A percentile compares a stretch with the other conserved stretches of the same genome.
phyloP scores from a whole-genome alignment of 345 rosid species.

The Heritiera fomes region DNA sequence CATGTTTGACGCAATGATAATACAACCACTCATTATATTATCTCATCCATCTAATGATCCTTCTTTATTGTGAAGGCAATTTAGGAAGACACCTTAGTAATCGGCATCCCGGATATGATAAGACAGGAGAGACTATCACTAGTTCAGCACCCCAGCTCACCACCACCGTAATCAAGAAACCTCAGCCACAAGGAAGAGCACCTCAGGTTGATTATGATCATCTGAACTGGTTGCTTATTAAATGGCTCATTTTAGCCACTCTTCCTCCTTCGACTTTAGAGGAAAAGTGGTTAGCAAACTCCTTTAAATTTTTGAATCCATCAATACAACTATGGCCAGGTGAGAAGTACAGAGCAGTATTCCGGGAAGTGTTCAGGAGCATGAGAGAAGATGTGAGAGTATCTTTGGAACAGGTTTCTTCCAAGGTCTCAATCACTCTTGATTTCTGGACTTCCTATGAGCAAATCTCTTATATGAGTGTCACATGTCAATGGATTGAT shows the following conservation, averaged over 20 bases:
- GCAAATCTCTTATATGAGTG: conserved; percentile 71
- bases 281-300: conserved; percentile 77
- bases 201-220: conserved; percentile 80
- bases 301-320: conserved; percentile 81
- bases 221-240: conserved; percentile 86
- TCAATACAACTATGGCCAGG: conserved; percentile 74
- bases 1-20: background rate
- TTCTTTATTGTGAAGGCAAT: conserved; percentile 51
- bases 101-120: conserved; percentile 95
- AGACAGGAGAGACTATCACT: conserved; percentile 52
- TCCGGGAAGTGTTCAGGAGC: conserved; percentile 81
- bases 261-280: conserved; percentile 85
- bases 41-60: conserved; percentile 12
- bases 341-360: conserved; percentile 60
- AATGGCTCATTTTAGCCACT: conserved; percentile 78
- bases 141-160: conserved; percentile 47
- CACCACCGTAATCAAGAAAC: conserved; percentile 46
- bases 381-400: conserved; percentile 81
- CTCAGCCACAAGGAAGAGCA: conserved; percentile 53
- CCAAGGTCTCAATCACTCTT: conserved; percentile 71
- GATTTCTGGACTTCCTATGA: conserved; percentile 88
- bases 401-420: conserved; percentile 65
- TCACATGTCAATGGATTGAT: conserved; percentile 88
- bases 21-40: background rate
- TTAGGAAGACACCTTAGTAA: conserved; percentile 87